Evolutionary conservation across 495 filamentous ascomycete genomes (phyloP).

Genomic region (Aspergillus cavernicola): DNA sequence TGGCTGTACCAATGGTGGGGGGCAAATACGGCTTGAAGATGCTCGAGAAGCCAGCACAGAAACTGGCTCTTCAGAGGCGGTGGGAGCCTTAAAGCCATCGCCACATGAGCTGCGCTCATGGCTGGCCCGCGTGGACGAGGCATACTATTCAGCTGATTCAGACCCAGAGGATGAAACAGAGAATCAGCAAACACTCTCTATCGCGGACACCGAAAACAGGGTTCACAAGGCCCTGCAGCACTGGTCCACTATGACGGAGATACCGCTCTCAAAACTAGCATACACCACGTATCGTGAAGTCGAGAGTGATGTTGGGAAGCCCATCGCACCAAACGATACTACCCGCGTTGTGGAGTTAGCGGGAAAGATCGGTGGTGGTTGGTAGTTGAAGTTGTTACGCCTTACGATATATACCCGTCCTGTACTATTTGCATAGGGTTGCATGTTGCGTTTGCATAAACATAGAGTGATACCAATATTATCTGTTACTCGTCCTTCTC

Average conservation of each 20-base stretch:
- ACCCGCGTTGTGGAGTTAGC: constrained; percentile 84
- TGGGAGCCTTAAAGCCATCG: constrained; percentile 50
- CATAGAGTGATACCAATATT: background rate
- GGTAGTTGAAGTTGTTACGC: constrained; percentile 49
- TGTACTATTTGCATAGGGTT: constrained; percentile 8
- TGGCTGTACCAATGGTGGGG: constrained; percentile 95
- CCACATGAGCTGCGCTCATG: constrained; percentile 78
- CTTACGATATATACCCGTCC: constrained; percentile 15
- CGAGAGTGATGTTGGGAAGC: constrained; percentile 90
- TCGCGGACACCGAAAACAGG: constrained; percentile 29
- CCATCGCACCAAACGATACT: constrained; percentile 53
- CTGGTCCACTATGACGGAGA: constrained; percentile 69
- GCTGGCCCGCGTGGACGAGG: constrained; percentile 84
- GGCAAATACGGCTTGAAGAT: constrained; percentile 88
- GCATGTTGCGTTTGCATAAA: constrained; percentile 3
- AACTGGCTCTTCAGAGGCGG: constrained; percentile 1
- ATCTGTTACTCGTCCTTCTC: no score
- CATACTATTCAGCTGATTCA: constrained; percentile 82
- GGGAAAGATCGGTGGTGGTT: constrained; percentile 89
- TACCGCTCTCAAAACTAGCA: constrained; percentile 66
- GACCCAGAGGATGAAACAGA: constrained; percentile 36
- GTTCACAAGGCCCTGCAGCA: constrained; percentile 57
- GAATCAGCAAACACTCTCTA: constrained; percentile 10
- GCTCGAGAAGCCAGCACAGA: constrained; percentile 35
- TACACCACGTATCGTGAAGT: constrained; percentile 88